These are phyloP conservation scores for Cercophora newfieldiana DNA, from an alignment of 495 filamentous ascomycete species.

Conservation along the genomic window DNA sequence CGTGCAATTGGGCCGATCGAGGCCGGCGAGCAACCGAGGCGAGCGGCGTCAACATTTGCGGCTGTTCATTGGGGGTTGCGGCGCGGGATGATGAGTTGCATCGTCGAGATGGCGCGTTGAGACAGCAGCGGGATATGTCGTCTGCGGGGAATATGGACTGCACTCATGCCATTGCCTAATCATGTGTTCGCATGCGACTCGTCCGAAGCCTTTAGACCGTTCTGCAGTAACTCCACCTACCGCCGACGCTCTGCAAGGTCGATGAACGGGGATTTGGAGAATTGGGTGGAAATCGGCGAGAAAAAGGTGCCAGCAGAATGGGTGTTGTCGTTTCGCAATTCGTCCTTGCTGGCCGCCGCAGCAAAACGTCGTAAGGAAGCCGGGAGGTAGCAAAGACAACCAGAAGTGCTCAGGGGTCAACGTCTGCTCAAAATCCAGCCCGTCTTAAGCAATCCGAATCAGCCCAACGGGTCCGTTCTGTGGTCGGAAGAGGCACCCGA, in stretches of 20 bases:
- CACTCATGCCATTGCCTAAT: slow-evolving; percentile 33
- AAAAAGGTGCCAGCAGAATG: neutral
- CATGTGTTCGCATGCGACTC: slow-evolving; percentile 35
- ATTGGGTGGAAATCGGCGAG: slow-evolving; percentile 28
- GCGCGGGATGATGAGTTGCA: slow-evolving; percentile 18
- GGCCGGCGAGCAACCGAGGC: slow-evolving; percentile 12
- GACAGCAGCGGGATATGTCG: slow-evolving; percentile 14
- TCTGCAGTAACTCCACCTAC: slow-evolving; percentile 23
- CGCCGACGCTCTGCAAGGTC: neutral
- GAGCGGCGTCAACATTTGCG: slow-evolving; percentile 11
- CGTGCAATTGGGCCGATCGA: slow-evolving; percentile 12
- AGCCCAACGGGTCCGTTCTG: neutral
- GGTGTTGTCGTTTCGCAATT: slow-evolving; percentile 32
- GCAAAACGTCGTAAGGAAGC: neutral
- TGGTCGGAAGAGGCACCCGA: neutral
- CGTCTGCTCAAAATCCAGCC: neutral
- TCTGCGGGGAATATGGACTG: slow-evolving; percentile 22
- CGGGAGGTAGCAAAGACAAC: neutral
- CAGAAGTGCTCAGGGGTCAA: neutral
- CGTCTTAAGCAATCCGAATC: neutral
- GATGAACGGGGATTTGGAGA: slow-evolving; percentile 23
- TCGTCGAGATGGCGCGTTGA: slow-evolving; percentile 15
- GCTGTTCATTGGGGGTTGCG: slow-evolving; percentile 18
- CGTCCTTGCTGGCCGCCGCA: slow-evolving; percentile 15
- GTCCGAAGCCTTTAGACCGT: slow-evolving; percentile 13